phyloP scores from a whole-genome alignment of 176 grass and related monocot species.

The Rhynchospora pubera region DNA sequence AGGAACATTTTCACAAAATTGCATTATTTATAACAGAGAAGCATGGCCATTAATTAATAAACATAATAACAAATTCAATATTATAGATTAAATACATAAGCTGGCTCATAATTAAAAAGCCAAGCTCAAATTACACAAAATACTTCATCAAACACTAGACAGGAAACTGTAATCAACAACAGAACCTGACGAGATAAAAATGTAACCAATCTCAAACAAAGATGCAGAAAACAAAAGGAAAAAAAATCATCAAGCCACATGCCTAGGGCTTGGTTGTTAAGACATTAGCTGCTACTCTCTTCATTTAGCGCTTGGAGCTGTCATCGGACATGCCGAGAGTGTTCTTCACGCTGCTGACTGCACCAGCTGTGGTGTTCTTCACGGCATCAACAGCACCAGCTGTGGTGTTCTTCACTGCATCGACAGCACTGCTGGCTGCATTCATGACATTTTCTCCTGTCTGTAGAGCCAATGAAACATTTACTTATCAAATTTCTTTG shows the following conservation, averaged over 20 bases:
- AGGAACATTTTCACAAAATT: background rate
- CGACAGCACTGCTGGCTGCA: background rate
- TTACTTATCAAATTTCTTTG: background rate
- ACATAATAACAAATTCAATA: no score
- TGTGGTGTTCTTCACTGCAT: slow-evolving; percentile 17
- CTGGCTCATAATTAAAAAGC: background rate
- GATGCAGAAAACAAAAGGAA: background rate
- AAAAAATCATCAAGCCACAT: background rate
- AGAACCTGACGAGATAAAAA: background rate
- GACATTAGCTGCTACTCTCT: background rate
- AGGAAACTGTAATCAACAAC: slow-evolving; percentile 1
- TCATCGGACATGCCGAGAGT: slow-evolving; percentile 15
- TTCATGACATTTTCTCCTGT: background rate
- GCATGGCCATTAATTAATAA: no score
- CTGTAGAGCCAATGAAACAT: background rate
- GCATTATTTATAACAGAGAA: background rate
- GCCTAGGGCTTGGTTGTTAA: background rate
- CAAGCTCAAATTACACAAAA: background rate
- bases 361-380: slow-evolving; percentile 16
- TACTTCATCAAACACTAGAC: background rate
- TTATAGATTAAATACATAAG: background rate
- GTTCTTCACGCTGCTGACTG: background rate
- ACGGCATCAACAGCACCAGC: slow-evolving; percentile 1
- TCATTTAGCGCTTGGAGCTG: slow-evolving; percentile 8
- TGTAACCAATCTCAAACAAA: background rate